phyloP scores from a whole-genome alignment of 2,329 filamentous ascomycete genomes.

The Acrodontium crateriforme region DNA sequence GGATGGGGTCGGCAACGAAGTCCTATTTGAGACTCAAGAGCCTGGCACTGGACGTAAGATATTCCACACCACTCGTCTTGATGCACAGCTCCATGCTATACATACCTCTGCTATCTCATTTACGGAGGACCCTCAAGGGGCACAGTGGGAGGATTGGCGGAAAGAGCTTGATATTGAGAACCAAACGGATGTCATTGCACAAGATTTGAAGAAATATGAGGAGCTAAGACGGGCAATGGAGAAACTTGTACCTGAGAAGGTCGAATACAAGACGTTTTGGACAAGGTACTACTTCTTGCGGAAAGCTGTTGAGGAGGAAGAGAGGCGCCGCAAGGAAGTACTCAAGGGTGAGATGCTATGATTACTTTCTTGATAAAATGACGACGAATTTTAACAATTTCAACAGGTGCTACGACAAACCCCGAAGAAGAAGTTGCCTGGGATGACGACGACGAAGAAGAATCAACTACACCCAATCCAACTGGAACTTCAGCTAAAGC shows the following conservation, averaged over 20 bases:
- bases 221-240: constrained; percentile 86
- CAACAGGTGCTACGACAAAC: constrained; percentile 50
- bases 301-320: constrained; percentile 84
- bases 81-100: constrained; percentile 90
- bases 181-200: constrained; percentile 72
- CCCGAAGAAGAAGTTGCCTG: constrained; percentile 58
- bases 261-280: constrained; percentile 89
- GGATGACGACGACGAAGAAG: constrained; percentile 64
- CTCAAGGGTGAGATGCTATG: constrained; percentile 57
- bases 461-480: constrained; percentile 12
- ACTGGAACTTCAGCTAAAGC: constrained; percentile 3
- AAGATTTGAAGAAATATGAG: constrained; percentile 71
- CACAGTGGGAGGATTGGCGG: constrained; percentile 62
- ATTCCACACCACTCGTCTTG: constrained; percentile 86
- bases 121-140: constrained; percentile 58
- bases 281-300: constrained; percentile 88
- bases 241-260: constrained; percentile 80
- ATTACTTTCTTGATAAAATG: constrained; percentile 7
- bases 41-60: constrained; percentile 72
- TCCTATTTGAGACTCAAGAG: constrained; percentile 91
- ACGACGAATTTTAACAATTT: too few relatives aligned
- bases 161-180: constrained; percentile 63
- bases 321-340: constrained; percentile 74
- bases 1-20: constrained; percentile 30
- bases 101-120: constrained; percentile 77